Conservation (phyloP, 108 stramenopile genomes). For the Pseudonitzschia multiseries region DNA sequence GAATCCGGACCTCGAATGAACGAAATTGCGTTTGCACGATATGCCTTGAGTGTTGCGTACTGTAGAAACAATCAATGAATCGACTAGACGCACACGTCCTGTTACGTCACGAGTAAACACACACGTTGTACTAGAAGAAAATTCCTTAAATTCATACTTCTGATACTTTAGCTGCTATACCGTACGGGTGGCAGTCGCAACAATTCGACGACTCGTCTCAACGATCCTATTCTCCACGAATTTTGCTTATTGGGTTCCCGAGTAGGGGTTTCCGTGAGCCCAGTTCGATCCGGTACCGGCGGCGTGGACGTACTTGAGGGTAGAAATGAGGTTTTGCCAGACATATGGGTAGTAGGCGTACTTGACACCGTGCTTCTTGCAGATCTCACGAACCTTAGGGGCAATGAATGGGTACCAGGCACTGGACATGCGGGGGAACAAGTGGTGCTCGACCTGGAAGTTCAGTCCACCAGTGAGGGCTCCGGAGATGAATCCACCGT, state of each 20-base stretch:
- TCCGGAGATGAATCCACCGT: slow-evolving; percentile 85
- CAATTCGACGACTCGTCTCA: too few relatives aligned
- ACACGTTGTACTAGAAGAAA: neutral
- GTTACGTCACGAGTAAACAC: too few relatives aligned
- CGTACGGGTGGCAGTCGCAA: too few relatives aligned
- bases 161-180: too few relatives aligned
- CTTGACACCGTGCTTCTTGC: slow-evolving; percentile 88
- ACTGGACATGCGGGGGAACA: slow-evolving; percentile 90
- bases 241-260: slow-evolving; percentile 13
- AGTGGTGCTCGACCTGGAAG: slow-evolving; percentile 95
- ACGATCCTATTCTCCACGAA: too few relatives aligned
- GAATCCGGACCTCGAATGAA: slow-evolving; percentile 31
- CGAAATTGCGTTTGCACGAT: too few relatives aligned
- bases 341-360: slow-evolving; percentile 93
- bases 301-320: slow-evolving; percentile 78
- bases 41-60: too few relatives aligned
- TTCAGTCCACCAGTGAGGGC: slow-evolving; percentile 89
- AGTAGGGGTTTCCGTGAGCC: slow-evolving; percentile 37
- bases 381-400: slow-evolving; percentile 90
- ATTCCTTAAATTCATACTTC: too few relatives aligned
- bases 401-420: slow-evolving; percentile 98
- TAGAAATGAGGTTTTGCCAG: slow-evolving; percentile 74
- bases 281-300: slow-evolving; percentile 73
- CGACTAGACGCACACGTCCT: too few relatives aligned
- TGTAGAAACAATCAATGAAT: too few relatives aligned